These are phyloP conservation scores for Penicillium taxi DNA, from an alignment of 495 filamentous ascomycete genomes.

Conservation along the genomic window DNA sequence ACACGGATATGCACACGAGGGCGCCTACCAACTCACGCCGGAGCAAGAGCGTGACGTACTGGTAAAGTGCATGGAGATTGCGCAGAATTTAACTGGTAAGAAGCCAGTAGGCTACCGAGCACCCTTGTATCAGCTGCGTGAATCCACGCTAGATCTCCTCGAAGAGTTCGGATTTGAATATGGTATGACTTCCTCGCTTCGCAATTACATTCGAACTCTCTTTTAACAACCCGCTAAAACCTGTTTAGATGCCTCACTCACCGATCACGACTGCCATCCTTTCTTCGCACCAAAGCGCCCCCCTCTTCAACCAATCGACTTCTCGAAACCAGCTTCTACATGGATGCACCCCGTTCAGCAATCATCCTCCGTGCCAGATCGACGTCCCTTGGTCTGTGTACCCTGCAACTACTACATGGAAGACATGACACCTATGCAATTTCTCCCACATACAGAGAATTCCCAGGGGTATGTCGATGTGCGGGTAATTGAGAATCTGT, in stretches of 20 bases:
- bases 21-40: slow-evolving; percentile 46
- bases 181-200: slow-evolving; percentile 16
- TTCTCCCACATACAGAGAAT: slow-evolving; percentile 42
- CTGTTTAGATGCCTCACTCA: slow-evolving; percentile 42
- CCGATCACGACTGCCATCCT: slow-evolving; percentile 46
- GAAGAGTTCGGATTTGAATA: slow-evolving; percentile 51
- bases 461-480: slow-evolving; percentile 47
- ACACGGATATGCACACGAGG: slow-evolving; percentile 57
- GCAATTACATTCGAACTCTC: not conserved
- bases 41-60: slow-evolving; percentile 53
- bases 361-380: slow-evolving; percentile 16
- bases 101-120: slow-evolving; percentile 50
- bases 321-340: slow-evolving; percentile 34
- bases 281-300: slow-evolving; percentile 45
- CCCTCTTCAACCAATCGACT: slow-evolving; percentile 44
- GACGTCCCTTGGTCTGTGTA: slow-evolving; percentile 40
- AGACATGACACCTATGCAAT: slow-evolving; percentile 51
- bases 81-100: slow-evolving; percentile 42
- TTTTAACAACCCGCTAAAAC: not conserved
- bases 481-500: slow-evolving; percentile 45
- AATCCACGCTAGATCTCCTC: slow-evolving; percentile 46
- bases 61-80: slow-evolving; percentile 44
- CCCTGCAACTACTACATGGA: slow-evolving; percentile 52
- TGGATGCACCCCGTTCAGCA: slow-evolving; percentile 52
- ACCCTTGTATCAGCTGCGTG: slow-evolving; percentile 50